Base-by-base conservation (phyloP, 2,329 filamentous ascomycete genomes). In the Basipetospora chlamydospora region DNA sequence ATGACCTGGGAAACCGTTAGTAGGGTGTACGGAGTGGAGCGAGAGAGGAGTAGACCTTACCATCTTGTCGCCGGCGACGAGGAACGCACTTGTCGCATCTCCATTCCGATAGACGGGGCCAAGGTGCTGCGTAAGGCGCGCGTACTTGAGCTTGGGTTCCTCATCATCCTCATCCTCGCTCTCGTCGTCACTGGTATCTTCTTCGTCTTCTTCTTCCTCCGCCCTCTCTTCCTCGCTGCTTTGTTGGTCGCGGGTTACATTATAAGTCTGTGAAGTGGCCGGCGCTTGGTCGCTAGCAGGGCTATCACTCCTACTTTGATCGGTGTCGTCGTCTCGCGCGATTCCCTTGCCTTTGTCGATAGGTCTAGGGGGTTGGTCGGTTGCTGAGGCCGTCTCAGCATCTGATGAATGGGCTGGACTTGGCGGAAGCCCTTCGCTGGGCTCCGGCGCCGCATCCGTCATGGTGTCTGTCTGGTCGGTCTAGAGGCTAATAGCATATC, bases 1-100 rank as follows among this genome's bases (percentile, higher is more conserved):
- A 93, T 67, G 43, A 95, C 80, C 82, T 88, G 58, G 33, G 44
- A n/a, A 15, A 15, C 17, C 44, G 49, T 41, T 18, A 34, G 22
- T 41, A 45, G n/a, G n/a, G n/a, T n/a, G n/a, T n/a, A n/a, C n/a
- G n/a, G n/a, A n/a, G n/a, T n/a, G n/a, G n/a, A n/a, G 47, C 58
- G 46, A 62, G 58, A 12, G 10, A 23, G 16, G 11, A 16, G 13
- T 11, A 30, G 26, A 18, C 39, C 64, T 49, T 67, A 88, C 84
- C 88, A 96, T 93, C 64, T 96, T 96, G 64, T 98, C 88, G 36
- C 88, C 88, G 28, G 82, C 82, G 34, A 93, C 84, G 34, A 92
- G 61, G 54, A 94, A 94, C 7, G 83, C 67, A 57, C 87, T 95
- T 18, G 88, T 95, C 47, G 86, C 84, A 68, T 98, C 90, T 47